Conservation (phyloP, 2,329 filamentous ascomycete species). For the Didymella pomorum region DNA sequence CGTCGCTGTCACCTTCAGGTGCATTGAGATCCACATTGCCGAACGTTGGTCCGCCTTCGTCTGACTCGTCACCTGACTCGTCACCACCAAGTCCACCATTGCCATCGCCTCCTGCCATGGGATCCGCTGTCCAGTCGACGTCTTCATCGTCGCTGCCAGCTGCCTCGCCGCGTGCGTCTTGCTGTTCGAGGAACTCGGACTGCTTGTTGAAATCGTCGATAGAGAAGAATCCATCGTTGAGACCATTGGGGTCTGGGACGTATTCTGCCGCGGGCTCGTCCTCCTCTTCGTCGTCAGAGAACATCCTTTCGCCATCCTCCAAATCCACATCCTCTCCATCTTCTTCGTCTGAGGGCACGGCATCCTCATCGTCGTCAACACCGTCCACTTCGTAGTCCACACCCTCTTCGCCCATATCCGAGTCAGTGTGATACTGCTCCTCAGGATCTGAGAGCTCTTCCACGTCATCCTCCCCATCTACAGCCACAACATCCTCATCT, state of each 20-base stretch:
- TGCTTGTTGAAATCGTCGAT: conserved; percentile 98
- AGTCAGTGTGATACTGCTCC: conserved; percentile 40
- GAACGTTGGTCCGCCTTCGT: conserved; percentile 83
- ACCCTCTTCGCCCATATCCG: conserved; percentile 43
- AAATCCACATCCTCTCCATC: conserved; percentile 42
- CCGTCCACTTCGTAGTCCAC: conserved; percentile 47
- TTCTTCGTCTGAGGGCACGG: conserved; percentile 41
- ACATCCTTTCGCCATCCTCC: conserved; percentile 44
- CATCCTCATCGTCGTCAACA: conserved; percentile 42
- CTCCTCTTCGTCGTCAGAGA: conserved; percentile 55
- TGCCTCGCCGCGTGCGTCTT: conserved; percentile 79
- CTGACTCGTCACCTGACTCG: conserved; percentile 65
- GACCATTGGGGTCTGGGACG: conserved; percentile 76
- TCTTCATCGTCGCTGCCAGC: conserved; percentile 80
- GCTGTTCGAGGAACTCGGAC: conserved; percentile 86
- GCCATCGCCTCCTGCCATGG: conserved; percentile 57
- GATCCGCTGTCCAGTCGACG: conserved; percentile 86
- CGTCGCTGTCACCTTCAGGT: conserved; percentile 74
- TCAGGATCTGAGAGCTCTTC: conserved; percentile 48
- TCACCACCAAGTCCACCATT: conserved; percentile 50
- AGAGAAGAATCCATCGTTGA: conserved; percentile 98
- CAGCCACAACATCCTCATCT: conserved; percentile 31
- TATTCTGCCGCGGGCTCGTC: conserved; percentile 64
- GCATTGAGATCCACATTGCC: conserved; percentile 78
- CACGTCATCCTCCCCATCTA: conserved; percentile 33